These are phyloP conservation scores for Coemansia sp. DNA, from an alignment of 192 early-diverging fungal genomes.

Conservation along the genomic window DNA sequence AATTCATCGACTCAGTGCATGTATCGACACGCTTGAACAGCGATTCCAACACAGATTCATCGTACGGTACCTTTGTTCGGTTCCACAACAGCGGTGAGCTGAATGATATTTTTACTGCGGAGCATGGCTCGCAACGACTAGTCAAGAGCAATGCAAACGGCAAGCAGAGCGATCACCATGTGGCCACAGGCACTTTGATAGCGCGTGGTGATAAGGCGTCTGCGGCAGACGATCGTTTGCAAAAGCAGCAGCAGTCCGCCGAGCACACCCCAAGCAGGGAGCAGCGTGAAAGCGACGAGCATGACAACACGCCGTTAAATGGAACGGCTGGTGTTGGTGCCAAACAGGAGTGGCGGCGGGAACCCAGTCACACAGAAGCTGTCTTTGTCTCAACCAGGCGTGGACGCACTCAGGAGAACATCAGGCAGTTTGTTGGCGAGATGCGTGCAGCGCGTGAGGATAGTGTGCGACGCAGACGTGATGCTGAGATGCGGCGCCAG, in stretches of 20 bases:
- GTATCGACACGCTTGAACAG: slow-evolving; percentile 42
- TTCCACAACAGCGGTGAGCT: slow-evolving; percentile 56
- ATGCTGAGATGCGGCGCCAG: slow-evolving; percentile 24
- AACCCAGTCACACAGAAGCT: not conserved
- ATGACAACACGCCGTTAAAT: not conserved
- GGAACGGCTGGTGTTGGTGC: not conserved
- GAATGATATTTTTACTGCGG: slow-evolving; percentile 31
- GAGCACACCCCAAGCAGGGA: not conserved
- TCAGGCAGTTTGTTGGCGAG: slow-evolving; percentile 42
- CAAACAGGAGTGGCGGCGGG: not conserved
- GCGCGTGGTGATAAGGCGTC: not conserved
- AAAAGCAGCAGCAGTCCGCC: slow-evolving; percentile 1
- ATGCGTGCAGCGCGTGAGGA: slow-evolving; percentile 33
- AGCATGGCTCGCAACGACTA: not conserved
- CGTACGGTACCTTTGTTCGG: slow-evolving; percentile 54
- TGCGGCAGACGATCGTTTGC: not conserved
- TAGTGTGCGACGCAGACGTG: slow-evolving; percentile 25
- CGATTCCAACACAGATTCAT: slow-evolving; percentile 39
- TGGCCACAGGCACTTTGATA: not conserved
- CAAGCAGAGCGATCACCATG: not conserved
- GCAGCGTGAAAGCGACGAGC: not conserved
- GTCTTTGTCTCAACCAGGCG: slow-evolving; percentile 14
- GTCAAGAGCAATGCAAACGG: not conserved
- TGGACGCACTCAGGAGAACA: slow-evolving; percentile 39
- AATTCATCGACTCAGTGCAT: slow-evolving; percentile 33